A percentile compares a stretch with the other conserved stretches of the same genome.
Evolutionary conservation across 2,329 filamentous ascomycete genomes (phyloP).

Genomic region (Blastomyces emzantsi): DNA sequence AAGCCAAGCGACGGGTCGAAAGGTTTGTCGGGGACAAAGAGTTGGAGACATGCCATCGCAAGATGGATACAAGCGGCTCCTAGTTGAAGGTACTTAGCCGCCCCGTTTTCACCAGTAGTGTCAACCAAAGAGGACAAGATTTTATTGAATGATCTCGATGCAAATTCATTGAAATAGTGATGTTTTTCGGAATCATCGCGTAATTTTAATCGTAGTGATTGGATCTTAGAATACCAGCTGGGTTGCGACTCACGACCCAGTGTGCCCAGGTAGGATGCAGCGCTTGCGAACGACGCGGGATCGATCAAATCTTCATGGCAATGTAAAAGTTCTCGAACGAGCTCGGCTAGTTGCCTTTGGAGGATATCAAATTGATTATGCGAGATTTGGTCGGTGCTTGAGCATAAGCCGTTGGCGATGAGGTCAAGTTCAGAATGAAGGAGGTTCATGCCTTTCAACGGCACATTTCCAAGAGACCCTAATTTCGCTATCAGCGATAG

Average conservation of each 20-base stretch:
- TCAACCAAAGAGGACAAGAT: slow-evolving; percentile 22
- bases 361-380: slow-evolving; percentile 45
- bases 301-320: slow-evolving; percentile 31
- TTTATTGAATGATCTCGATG: slow-evolving; percentile 24
- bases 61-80: slow-evolving; percentile 67
- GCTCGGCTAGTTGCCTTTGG: slow-evolving; percentile 38
- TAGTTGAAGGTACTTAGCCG: slow-evolving; percentile 28
- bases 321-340: slow-evolving; percentile 28
- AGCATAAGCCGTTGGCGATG: slow-evolving; percentile 48
- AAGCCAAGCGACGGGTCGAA: slow-evolving; percentile 66
- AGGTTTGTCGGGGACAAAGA: slow-evolving; percentile 78
- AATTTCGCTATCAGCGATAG: slow-evolving; percentile 49
- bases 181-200: slow-evolving; percentile 19
- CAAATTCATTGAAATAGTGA: slow-evolving; percentile 32
- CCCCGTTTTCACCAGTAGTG: slow-evolving; percentile 14
- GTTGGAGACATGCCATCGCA: slow-evolving; percentile 60
- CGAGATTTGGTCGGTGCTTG: slow-evolving; percentile 43
- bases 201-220: slow-evolving; percentile 18
- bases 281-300: slow-evolving; percentile 20
- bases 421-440: slow-evolving; percentile 57
- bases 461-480: slow-evolving; percentile 44
- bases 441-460: slow-evolving; percentile 52
- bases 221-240: slow-evolving; percentile 12
- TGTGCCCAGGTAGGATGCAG: slow-evolving; percentile 20
- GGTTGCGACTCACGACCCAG: background rate